These are phyloP conservation scores for Globisporangium cylindrosporum DNA, from an alignment of 352 stramenopile genomes.

Conservation along the genomic window DNA sequence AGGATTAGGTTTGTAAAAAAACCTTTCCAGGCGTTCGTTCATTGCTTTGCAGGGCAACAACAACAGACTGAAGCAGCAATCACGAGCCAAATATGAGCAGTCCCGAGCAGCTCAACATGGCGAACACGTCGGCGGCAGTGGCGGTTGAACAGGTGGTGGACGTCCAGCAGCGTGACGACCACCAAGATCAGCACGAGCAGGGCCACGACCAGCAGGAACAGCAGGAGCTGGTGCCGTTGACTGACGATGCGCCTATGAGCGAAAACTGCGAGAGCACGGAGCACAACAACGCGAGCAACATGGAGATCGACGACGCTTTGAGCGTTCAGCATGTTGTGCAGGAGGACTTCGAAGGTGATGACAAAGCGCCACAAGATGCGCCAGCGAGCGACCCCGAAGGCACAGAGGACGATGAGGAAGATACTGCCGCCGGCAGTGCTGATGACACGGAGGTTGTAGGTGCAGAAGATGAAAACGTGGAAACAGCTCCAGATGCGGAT, in stretches of 20 bases:
- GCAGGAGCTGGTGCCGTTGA: background rate
- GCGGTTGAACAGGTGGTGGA: background rate
- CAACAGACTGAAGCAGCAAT: background rate
- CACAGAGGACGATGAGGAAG: background rate
- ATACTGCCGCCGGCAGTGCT: background rate
- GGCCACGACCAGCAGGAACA: background rate
- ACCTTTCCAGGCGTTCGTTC: background rate
- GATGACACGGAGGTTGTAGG: background rate
- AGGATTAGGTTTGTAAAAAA: slow-evolving; percentile 7
- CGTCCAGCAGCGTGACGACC: background rate
- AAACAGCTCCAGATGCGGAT: background rate
- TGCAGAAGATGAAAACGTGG: background rate
- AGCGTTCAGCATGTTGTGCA: background rate
- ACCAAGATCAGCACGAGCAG: background rate
- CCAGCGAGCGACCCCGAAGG: background rate
- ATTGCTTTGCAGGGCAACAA: background rate
- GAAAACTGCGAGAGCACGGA: background rate
- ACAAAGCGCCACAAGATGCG: background rate
- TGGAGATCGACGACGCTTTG: slow-evolving; percentile 5
- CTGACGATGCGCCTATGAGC: background rate
- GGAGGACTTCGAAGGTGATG: slow-evolving; percentile 1
- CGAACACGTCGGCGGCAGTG: background rate
- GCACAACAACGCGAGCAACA: background rate
- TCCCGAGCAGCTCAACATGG: slow-evolving; percentile 5
- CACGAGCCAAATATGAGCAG: slow-evolving; percentile 5